Base-by-base conservation (phyloP, 202 grass and related monocot genomes). In the Setaria italica region DNA sequence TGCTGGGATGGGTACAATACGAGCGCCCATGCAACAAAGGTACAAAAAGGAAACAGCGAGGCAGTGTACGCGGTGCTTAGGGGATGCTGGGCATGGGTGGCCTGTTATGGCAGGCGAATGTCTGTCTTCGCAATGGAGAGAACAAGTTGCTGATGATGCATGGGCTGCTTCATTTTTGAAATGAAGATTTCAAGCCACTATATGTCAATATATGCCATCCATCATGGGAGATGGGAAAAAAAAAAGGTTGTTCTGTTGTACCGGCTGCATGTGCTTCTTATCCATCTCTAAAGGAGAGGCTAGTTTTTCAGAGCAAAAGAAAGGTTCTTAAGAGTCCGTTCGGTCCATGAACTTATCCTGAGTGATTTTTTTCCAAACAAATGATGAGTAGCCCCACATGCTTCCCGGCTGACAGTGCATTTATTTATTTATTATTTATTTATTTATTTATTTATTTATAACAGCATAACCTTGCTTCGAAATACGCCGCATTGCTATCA, bases 291-390 rank as follows among this genome's bases (percentile, higher is more conserved):
- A 67, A 84, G 48, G 48, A 54, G 48, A 33, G 60, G 72, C 48
- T 20, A 11, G 66, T 76, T 84, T 84, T 67, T 16, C 33, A 30
- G 20, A 54, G 51, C 47, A 43, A 77, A 84, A 39, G 49, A 84
- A 49, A 84, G 57, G 72, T 7, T 67, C 35, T 66, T 57, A 56
- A 20, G 62, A 56, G 6, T 3, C 82, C 48, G 32, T 30, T 68
- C 42, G 62, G 16, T 77, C 21, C 5, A 72, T 48, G 11, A 72
- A 72, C 46, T 45, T 82, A 82, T 72, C 53, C 34, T 54, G 14
- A 56, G 45, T 58, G 8, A 34, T 33, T 81, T 81, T 46, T 16
- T 50, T 50, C 56, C 56, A 47, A 47, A 46, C 75, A 46, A 4
- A 37, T 15, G 3, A 41, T 9, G 3, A 46, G n/a, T 29, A 59